phyloP scores from a whole-genome alignment of 441 rosid genomes.

The Populus hybrid region DNA sequence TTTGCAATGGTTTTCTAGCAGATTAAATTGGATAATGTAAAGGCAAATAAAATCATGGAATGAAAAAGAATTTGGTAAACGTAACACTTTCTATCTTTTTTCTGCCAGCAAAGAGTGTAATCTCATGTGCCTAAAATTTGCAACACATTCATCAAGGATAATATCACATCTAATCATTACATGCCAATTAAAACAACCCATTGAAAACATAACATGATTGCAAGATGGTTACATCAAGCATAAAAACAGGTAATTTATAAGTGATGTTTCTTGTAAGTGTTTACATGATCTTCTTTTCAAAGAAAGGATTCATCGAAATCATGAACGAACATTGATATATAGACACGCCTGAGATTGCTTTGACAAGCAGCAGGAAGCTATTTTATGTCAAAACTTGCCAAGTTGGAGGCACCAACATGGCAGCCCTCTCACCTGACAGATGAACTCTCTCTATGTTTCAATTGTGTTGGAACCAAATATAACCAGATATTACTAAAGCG shows the following conservation, averaged over 20 bases:
- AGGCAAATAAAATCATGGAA: background rate
- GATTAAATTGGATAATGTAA: slow-evolving; percentile 14
- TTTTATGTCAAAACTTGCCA: slow-evolving; percentile 15
- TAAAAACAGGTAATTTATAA: background rate
- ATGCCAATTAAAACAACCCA: slow-evolving; percentile 10
- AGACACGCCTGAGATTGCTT: background rate
- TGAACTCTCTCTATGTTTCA: slow-evolving; percentile 2
- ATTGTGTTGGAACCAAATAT: background rate
- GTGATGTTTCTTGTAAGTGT: background rate
- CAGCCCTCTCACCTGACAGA: slow-evolving; percentile 13
- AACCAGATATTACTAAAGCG: background rate
- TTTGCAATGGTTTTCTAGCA: slow-evolving; percentile 39
- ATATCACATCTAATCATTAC: background rate
- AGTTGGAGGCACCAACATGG: background rate
- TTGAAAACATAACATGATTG: background rate
- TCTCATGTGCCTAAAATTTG: background rate
- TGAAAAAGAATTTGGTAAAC: background rate
- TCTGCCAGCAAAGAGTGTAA: background rate
- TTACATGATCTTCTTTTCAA: background rate
- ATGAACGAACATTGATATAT: background rate
- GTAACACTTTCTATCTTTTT: slow-evolving; percentile 8
- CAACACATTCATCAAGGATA: background rate
- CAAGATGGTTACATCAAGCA: slow-evolving; percentile 6
- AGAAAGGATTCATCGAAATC: background rate
- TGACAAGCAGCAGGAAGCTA: background rate